phyloP scores from a whole-genome alignment of 345 rosid genomes.

The Cardamine chenopodiifolia region DNA sequence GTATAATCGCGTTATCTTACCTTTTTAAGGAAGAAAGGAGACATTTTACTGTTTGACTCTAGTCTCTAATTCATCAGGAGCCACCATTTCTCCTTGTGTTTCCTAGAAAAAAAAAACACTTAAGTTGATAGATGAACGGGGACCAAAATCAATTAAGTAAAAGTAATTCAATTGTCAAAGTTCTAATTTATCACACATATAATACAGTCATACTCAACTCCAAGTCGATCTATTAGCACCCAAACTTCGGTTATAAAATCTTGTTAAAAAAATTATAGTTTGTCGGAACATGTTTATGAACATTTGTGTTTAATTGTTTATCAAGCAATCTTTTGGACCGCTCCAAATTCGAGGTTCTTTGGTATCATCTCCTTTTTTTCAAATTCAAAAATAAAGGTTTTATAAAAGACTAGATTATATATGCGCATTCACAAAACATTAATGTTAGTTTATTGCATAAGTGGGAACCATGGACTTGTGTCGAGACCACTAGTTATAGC shows the following conservation, averaged over 20 bases:
- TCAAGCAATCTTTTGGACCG: conserved; percentile 2
- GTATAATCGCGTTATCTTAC: neutral
- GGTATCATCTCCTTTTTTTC: neutral
- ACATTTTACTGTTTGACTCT: neutral
- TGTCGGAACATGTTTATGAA: neutral
- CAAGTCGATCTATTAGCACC: conserved; percentile 7
- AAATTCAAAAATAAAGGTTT: neutral
- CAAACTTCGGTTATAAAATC: conserved; percentile 1
- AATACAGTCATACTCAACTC: conserved; percentile 13
- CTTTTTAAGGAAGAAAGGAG: neutral
- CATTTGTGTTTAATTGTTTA: no score
- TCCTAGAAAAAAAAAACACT: no score
- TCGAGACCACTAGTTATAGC: conserved; percentile 45
- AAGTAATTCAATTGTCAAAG: neutral
- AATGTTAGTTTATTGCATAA: conserved; percentile 6
- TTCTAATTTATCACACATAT: neutral
- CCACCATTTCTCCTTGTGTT: neutral
- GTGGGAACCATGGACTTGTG: conserved; percentile 36
- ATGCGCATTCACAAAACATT: conserved; percentile 15
- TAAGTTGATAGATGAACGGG: neutral
- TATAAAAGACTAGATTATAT: neutral
- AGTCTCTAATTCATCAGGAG: neutral
- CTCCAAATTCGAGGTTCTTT: conserved; percentile 1
- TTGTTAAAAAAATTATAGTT: neutral
- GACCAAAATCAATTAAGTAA: neutral